Conservation (phyloP, 2,329 filamentous ascomycete genomes). For the Sordariomycetes sp. region DNA sequence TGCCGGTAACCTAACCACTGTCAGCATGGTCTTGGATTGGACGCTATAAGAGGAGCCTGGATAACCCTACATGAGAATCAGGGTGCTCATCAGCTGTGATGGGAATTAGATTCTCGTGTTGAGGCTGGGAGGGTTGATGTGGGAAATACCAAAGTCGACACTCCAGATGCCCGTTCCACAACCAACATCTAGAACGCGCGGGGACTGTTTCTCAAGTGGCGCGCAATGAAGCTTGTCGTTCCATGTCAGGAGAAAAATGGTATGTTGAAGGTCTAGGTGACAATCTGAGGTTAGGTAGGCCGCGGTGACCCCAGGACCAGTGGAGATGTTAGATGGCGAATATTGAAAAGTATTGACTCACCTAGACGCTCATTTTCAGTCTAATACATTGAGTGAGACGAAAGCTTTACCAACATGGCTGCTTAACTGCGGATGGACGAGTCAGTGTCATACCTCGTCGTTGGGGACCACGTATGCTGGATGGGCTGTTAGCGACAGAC, state of each 20-base stretch:
- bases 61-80: constrained; percentile 12
- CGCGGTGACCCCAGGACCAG: no score
- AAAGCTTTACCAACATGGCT: neutral
- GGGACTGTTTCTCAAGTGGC: constrained; percentile 5
- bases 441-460: neutral
- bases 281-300: neutral
- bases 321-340: neutral
- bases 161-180: constrained; percentile 19
- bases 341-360: neutral
- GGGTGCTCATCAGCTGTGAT: constrained; percentile 12
- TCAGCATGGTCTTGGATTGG: neutral
- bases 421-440: neutral
- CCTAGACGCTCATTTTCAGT: constrained; percentile 12
- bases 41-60: neutral
- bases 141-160: constrained; percentile 14
- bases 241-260: constrained; percentile 13
- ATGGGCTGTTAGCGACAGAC: neutral
- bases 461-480: constrained; percentile 3
- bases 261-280: constrained; percentile 14
- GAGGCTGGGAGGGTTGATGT: neutral
- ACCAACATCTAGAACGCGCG: constrained; percentile 16
- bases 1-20: constrained; percentile 17
- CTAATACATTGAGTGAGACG: neutral
- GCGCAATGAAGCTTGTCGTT: constrained; percentile 11
- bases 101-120: neutral